These are phyloP conservation scores for Phyllosticta citriasiana DNA, from an alignment of 2,329 filamentous ascomycete genomes.

Conservation along the genomic window DNA sequence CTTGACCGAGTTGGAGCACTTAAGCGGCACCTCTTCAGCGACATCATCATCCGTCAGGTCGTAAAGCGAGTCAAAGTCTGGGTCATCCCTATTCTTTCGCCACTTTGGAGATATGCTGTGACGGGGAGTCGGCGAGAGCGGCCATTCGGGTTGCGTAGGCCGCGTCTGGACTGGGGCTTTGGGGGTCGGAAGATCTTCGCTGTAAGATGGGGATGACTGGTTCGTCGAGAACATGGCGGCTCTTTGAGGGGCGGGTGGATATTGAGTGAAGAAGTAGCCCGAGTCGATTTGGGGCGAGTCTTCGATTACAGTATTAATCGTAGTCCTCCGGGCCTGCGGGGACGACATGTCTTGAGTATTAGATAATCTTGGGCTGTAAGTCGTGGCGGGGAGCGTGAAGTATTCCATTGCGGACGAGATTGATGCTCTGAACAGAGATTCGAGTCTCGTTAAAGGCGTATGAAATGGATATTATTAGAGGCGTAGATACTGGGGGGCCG, in stretches of 20 bases:
- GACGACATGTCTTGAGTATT: conserved; percentile 19
- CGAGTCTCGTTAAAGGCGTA: not conserved
- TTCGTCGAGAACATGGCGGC: conserved; percentile 32
- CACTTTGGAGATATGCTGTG: conserved; percentile 54
- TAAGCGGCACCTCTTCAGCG: conserved; percentile 43
- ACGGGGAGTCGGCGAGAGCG: conserved; percentile 28
- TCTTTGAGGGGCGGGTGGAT: conserved; percentile 8
- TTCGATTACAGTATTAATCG: conserved; percentile 57
- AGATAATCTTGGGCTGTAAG: conserved; percentile 37
- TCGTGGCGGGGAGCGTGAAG: conserved; percentile 38
- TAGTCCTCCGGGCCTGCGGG: conserved; percentile 48
- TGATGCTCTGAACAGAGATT: conserved; percentile 1
- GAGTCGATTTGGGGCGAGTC: conserved; percentile 29
- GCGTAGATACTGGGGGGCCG: not conserved
- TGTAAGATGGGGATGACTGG: conserved; percentile 32
- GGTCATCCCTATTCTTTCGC: conserved; percentile 56
- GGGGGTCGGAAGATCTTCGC: conserved; percentile 61
- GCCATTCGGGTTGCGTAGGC: conserved; percentile 36
- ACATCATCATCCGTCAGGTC: conserved; percentile 71
- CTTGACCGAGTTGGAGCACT: conserved; percentile 44
- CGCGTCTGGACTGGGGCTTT: conserved; percentile 40
- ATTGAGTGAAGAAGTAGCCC: conserved; percentile 7
- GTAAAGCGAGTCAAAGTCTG: conserved; percentile 79
- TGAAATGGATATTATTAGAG: conserved; percentile 5
- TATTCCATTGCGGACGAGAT: conserved; percentile 29